phyloP scores from a whole-genome alignment of 768 basidiomycete genomes.

The Pholiota conissans region DNA sequence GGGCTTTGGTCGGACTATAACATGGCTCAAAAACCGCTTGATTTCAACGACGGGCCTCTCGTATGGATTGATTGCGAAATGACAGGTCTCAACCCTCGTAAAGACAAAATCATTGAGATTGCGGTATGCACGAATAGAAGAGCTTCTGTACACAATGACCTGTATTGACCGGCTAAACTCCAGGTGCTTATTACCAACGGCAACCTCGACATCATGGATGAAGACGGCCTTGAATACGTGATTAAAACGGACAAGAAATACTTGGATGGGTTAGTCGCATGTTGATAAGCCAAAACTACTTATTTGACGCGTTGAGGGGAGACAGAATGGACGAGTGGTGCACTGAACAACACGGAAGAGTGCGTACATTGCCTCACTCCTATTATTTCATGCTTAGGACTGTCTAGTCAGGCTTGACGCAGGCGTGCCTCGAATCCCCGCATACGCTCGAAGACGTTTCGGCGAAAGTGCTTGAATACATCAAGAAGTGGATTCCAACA shows the following conservation, averaged over 20 bases:
- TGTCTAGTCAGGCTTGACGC: constrained; percentile 75
- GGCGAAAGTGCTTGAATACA: constrained; percentile 65
- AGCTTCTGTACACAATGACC: constrained; percentile 14
- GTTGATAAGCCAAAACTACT: background rate
- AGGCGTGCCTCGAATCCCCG: constrained; percentile 74
- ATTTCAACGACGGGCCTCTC: constrained; percentile 60
- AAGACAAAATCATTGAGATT: constrained; percentile 78
- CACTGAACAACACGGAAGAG: constrained; percentile 73
- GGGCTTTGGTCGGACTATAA: background rate
- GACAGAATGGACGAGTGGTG: constrained; percentile 90
- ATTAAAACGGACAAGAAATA: constrained; percentile 69
- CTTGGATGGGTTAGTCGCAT: constrained; percentile 62
- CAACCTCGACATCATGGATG: constrained; percentile 75
- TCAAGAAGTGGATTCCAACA: constrained; percentile 83
- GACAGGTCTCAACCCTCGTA: constrained; percentile 70
- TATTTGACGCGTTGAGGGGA: background rate
- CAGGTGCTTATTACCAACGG: constrained; percentile 90
- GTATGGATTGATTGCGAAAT: constrained; percentile 91
- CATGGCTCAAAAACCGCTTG: constrained; percentile 15
- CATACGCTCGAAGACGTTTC: constrained; percentile 62
- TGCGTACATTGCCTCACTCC: constrained; percentile 30
- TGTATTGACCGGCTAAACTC: background rate
- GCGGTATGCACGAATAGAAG: constrained; percentile 52
- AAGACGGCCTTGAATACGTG: constrained; percentile 76
- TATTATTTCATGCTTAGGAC: background rate